A percentile compares a stretch with the other conserved stretches of the same genome.
phyloP scores from a whole-genome alignment of 352 stramenopile genomes.

The Halophytophthora polymorphica region DNA sequence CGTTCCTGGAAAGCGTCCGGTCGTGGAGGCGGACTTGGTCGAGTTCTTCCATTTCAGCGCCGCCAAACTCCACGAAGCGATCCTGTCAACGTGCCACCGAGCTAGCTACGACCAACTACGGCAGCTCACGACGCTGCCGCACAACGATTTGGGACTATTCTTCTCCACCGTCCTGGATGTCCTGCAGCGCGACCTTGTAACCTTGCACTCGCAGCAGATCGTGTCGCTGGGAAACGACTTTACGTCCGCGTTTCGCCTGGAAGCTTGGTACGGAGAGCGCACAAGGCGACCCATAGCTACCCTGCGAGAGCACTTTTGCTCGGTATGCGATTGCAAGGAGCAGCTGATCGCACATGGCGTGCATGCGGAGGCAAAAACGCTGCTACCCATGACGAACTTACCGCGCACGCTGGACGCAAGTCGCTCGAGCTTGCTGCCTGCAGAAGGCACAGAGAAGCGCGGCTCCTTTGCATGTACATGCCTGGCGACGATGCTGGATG shows the following conservation, averaged over 20 bases:
- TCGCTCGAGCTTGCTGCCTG: conserved; percentile 34
- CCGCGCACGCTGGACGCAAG: conserved; percentile 60
- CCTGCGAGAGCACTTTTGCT: conserved; percentile 49
- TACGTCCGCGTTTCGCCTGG: conserved; percentile 43
- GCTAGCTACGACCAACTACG: conserved; percentile 47
- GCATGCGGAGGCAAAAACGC: conserved; percentile 42
- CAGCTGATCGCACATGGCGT: conserved; percentile 34
- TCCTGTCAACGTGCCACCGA: conserved; percentile 36
- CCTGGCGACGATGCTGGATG: conserved; percentile 65
- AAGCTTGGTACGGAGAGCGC: conserved; percentile 45
- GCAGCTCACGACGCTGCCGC: conserved; percentile 21
- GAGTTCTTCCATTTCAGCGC: conserved; percentile 41
- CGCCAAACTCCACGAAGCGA: conserved; percentile 26
- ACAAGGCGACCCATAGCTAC: conserved; percentile 29
- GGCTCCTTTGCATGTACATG: conserved; percentile 51
- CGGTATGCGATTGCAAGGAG: conserved; percentile 37
- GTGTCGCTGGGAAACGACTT: conserved; percentile 64
- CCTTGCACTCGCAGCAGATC: conserved; percentile 67
- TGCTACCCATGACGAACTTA: conserved; percentile 73
- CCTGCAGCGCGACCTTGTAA: conserved; percentile 45
- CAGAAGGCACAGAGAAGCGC: conserved; percentile 50
- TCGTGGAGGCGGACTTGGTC: conserved; percentile 55
- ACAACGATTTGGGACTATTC: conserved; percentile 38
- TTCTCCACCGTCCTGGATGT: conserved; percentile 37
- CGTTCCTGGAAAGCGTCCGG: conserved; percentile 21